phyloP scores from a whole-genome alignment of 2,329 filamentous ascomycete genomes.

The Hypoxylon sp. region DNA sequence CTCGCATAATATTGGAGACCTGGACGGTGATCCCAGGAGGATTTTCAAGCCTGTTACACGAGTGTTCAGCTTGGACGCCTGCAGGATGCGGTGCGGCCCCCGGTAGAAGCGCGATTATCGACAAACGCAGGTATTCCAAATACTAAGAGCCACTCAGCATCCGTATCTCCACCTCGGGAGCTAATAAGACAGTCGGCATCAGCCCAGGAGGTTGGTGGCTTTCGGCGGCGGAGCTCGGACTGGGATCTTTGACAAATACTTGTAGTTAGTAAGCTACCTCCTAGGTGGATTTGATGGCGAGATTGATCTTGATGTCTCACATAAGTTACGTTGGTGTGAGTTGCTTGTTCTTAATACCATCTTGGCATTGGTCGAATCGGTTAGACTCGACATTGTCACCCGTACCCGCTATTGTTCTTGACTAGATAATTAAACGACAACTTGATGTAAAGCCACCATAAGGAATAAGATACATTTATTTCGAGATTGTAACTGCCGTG shows the following conservation, averaged over 20 bases:
- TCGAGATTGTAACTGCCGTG: conserved; percentile 4
- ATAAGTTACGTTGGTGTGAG: conserved; percentile 1
- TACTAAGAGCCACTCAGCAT: conserved; percentile 45
- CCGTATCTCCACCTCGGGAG: conserved; percentile 37
- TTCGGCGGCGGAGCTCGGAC: conserved; percentile 37
- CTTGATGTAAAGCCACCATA: background rate
- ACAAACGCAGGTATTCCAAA: conserved; percentile 48
- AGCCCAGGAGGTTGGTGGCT: conserved; percentile 23
- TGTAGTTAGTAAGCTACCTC: background rate
- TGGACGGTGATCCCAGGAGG: conserved; percentile 19
- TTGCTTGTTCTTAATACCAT: conserved; percentile 1
- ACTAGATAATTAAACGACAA: background rate
- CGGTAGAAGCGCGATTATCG: conserved; percentile 27
- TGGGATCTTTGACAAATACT: conserved; percentile 45
- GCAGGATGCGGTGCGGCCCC: conserved; percentile 19
- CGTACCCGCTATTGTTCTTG: background rate
- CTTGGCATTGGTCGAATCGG: conserved; percentile 8
- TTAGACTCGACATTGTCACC: conserved; percentile 3
- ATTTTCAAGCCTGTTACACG: conserved; percentile 27
- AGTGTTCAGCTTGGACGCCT: conserved; percentile 21
- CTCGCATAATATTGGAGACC: conserved; percentile 13
- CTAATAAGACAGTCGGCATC: conserved; percentile 25
- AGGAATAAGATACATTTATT: background rate
- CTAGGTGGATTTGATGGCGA: conserved; percentile 17
- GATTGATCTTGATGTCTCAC: conserved; percentile 24